Base-by-base conservation (phyloP, 208 protist genomes). In the Wallacemonas sp. region DNA sequence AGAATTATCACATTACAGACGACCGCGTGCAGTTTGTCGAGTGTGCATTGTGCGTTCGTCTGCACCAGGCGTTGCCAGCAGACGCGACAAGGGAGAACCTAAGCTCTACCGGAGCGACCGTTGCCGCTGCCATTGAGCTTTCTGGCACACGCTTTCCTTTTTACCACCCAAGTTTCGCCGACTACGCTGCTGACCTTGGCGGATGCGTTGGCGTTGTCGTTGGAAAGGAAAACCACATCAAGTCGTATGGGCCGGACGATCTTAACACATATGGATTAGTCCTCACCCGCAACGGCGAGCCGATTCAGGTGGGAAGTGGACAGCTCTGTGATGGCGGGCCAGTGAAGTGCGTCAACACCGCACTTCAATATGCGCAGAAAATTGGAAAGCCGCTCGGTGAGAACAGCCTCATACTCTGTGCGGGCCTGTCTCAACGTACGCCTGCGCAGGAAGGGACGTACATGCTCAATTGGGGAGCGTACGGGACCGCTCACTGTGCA, bases 141-240 rank as follows among this genome's bases (percentile, higher is more conserved):
- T 78, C 70, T 46, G 89, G 89, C 6, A 85, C 89, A 41, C 73
- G 89, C 3, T 95, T 85, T 81, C 81, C 89, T 4, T 95, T 93
- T 75, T 95, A 83, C 53, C 68, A 79, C 10, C 84, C 89, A 27
- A 75, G 78, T 44, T 26, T 81, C 27, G 64, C 66, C 13, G 81
- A 77, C 26, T 78, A 86, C 45, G 86, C 82, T 27, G 83, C 80
- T 32, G 89, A 95, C 66, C 68, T 92, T 19, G 69, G 76, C 24
- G 81, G 84, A 2, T 83, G 67, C 36, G 78, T 93, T 39, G 68
- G 70, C 19, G 58, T 95, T 12, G 26, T 53, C n/a, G 66, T 80
- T 42, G 85, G 87, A 36, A 73, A 64, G 26, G 38, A 63, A 39
- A 73, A 57, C 32, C 48, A 50, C 8, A 46, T 89, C 37, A 32